Base-by-base conservation (phyloP, 495 filamentous ascomycete genomes). In the Bryoglossum gracile region DNA sequence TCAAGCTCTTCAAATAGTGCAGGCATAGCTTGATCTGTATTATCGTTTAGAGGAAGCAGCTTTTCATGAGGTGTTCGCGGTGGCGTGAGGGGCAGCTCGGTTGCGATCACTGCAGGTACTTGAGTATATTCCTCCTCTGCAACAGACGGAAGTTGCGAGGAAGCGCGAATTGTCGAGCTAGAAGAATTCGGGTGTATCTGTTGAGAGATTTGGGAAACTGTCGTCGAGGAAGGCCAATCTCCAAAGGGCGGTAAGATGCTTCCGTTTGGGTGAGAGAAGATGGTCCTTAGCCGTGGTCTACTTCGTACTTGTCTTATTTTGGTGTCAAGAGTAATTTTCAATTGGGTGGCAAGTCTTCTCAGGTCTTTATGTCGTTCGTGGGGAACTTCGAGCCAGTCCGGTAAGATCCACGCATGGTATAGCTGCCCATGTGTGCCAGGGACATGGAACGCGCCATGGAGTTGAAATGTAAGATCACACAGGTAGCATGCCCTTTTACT, bases 401-500 rank as follows among this genome's bases (percentile, higher is more conserved):
- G 56, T 14, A 59, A 21, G 17, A 36, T 45, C 56, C 52, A 59
- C 8, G 34, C 53, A 8, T 51, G 32, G 24, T 59, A 59, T 0
- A 59, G 17, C 39, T 35, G 46, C 0, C 56, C 56, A 24, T 59
- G 56, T 1, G 56, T 59, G 28, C 53, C 26, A 37, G 48, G 38
- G 4, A 50, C 16, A 8, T 43, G 24, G 25, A 59, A 59, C 0
- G 23, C 37, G n/a, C 56, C 56, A 26, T 59, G 56, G 22, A 46
- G 28, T 1, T 2, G 14, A 19, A 59, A 49, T 8, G 56, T 55
- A 1, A 59, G 57, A 56, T 63, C 52, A 39, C 63, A 67, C 28
- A 67, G 50, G 49, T 62, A 67, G 52, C 63, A 67, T 32, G 59
- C 63, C 42, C 52, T 64, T 44, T 65, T 67, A 45, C 53, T 65